A percentile compares a stretch with the other conserved stretches of the same genome.
These are phyloP conservation scores for Ogataea methanolica DNA, from an alignment of 805 yeast species.

Conservation along the genomic window DNA sequence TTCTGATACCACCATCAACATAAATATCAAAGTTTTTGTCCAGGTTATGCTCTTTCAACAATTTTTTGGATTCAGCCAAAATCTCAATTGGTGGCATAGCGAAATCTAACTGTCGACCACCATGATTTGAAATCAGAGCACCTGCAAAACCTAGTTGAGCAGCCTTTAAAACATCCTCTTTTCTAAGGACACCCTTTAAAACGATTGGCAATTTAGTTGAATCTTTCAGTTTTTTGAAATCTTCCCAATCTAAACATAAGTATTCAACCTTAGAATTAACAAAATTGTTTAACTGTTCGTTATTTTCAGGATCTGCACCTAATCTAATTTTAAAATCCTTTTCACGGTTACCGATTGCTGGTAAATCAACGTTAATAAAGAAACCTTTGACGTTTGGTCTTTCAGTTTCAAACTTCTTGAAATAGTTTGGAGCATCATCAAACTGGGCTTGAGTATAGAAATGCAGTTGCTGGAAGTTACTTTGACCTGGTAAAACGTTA, in stretches of 20 bases:
- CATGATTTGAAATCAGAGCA: constrained; percentile 65
- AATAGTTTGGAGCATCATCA: constrained; percentile 35
- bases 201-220: constrained; percentile 42
- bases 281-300: constrained; percentile 9
- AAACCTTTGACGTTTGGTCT: constrained; percentile 60
- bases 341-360: constrained; percentile 81
- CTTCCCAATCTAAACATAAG: constrained; percentile 47
- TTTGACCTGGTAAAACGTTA: constrained; percentile 55
- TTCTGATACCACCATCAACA: constrained; percentile 40
- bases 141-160: constrained; percentile 56
- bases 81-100: constrained; percentile 59
- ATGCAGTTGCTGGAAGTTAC: constrained; percentile 81
- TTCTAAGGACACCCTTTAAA: constrained; percentile 60
- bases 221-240: constrained; percentile 45
- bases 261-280: constrained; percentile 7
- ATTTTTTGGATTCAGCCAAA: constrained; percentile 48
- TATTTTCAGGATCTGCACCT: constrained; percentile 37
- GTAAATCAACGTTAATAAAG: constrained; percentile 84
- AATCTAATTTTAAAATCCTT: constrained; percentile 74
- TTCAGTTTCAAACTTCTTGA: constrained; percentile 28
- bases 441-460: constrained; percentile 63
- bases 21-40: constrained; percentile 35
- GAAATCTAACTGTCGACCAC: constrained; percentile 66
- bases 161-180: constrained; percentile 59
- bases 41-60: constrained; percentile 37